Evolutionary conservation across 768 basidiomycete species (phyloP), one percentile per base, ranked within the genome.

Genomic region (Trametes sanguinea): DNA sequence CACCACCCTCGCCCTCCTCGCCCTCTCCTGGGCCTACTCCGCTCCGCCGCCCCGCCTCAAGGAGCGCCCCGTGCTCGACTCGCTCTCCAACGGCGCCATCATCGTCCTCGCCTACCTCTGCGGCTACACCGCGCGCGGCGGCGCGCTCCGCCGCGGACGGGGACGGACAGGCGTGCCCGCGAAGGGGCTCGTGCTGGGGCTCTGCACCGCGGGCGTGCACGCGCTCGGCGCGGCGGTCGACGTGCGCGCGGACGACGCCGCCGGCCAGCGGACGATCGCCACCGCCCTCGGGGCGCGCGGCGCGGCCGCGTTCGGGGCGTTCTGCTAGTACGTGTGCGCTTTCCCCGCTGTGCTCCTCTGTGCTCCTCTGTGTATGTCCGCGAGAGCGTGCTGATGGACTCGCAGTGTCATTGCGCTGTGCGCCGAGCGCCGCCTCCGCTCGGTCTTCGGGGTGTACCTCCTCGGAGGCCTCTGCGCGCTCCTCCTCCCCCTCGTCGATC

Each of bases 51-150:
- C 52, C 17, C 54, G 61, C 30, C n/a, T 62, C 42, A 62, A 62
- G 54, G 61, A 62, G 33, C 50, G 48, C 7, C 61, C 61, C 5
- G 17, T 52, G 5, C 33, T 62, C 44, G 61, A 62, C 44, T 56
- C 54, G 2, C 33, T 62, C 14, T 62, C 61, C 2, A 62, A 62
- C 42, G 61, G 61, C 9, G 50, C 54, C 6, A 62, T 62, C 54
- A 47, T 62, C 42, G 17, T 51, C 42, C 50, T 62, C 40, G 40
- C 42, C 8, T 62, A 57, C 40, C 55, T 62, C 43, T 30, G 22
- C 3, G 61, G 61, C 3, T 57, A 51, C 48, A 62, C 50, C 6
- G 61, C 61, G 13, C 32, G 32, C n/a, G 61, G 61, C 9, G 55
- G 55, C 6, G 1, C 13, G 2, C 35, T 62, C 22, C 17, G 16